These are phyloP conservation scores for Fusarium denticulatum DNA, from an alignment of 2,329 filamentous ascomycete species.

Conservation along the genomic window DNA sequence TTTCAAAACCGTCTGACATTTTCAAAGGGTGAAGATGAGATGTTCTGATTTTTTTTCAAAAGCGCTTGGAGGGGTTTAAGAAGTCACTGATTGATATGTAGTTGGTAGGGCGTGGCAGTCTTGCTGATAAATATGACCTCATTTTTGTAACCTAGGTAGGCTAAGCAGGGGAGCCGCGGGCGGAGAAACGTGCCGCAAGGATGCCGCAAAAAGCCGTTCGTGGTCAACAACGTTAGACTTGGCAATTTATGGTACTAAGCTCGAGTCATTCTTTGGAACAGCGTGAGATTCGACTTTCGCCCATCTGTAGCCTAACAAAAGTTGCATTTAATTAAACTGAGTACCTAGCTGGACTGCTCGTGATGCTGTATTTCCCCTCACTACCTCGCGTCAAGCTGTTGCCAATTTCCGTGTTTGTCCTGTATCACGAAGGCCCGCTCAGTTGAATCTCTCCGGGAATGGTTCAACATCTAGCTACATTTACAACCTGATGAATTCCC, in stretches of 20 bases:
- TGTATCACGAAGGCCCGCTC: too few relatives aligned
- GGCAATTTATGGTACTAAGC: accelerated
- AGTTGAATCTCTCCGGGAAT: too few relatives aligned
- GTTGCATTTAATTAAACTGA: too few relatives aligned
- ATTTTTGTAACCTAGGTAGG: neutral
- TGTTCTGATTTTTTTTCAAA: accelerated
- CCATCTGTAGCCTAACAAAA: neutral
- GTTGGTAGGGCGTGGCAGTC: neutral
- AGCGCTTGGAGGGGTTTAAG: neutral
- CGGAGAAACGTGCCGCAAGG: neutral
- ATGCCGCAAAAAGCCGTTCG: neutral
- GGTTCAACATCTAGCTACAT: neutral
- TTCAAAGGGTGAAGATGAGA: accelerated
- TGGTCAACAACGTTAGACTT: neutral
- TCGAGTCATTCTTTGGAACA: accelerated
- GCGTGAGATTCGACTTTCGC: accelerated
- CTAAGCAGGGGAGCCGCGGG: neutral
- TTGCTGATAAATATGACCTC: neutral
- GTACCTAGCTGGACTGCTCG: too few relatives aligned
- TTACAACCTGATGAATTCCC: neutral
- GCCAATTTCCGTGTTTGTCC: too few relatives aligned
- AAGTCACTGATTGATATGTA: neutral
- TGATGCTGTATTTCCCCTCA: too few relatives aligned
- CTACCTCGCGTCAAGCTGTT: too few relatives aligned
- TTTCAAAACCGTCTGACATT: neutral